phyloP scores from a whole-genome alignment of 768 basidiomycete genomes.

The Rhodotorula graminis region DNA sequence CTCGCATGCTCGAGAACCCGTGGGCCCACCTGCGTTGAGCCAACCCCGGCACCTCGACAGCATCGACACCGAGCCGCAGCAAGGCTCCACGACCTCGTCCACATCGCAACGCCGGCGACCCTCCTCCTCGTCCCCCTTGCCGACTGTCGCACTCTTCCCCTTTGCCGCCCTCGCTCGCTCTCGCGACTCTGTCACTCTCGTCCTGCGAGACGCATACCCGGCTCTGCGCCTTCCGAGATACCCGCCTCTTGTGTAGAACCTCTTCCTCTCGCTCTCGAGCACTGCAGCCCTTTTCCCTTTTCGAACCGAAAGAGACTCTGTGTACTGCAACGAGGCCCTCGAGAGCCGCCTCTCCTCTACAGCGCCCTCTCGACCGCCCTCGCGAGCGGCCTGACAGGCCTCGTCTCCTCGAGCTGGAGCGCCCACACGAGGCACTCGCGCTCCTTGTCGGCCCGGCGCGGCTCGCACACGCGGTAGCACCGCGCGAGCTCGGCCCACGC shows the following conservation, averaged over 20 bases:
- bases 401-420: slow-evolving; percentile 51
- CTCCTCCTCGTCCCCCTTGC: too few species aligned
- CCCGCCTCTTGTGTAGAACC: not conserved
- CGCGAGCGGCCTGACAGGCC: slow-evolving; percentile 45
- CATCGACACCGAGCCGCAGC: not conserved
- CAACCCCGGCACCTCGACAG: too few species aligned
- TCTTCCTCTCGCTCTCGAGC: not conserved
- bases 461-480: slow-evolving; percentile 61
- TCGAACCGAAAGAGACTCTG: too few species aligned
- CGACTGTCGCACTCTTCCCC: too few species aligned
- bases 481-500: slow-evolving; percentile 81
- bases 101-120: too few species aligned
- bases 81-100: not conserved
- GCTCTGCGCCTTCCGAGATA: not conserved
- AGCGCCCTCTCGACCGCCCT: slow-evolving; percentile 41
- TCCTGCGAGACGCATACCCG: too few species aligned
- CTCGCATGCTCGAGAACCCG: slow-evolving; percentile 4
- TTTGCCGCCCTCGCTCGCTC: too few species aligned
- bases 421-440: slow-evolving; percentile 70
- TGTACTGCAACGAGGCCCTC: too few species aligned
- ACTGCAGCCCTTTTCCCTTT: too few species aligned
- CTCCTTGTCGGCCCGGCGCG: slow-evolving; percentile 60
- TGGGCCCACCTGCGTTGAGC: slow-evolving; percentile 12
- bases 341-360: too few species aligned
- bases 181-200: too few species aligned